A percentile compares a stretch with the other conserved stretches of the same genome.
Conservation (phyloP, 1,284 basidiomycete genomes). For the Trametes polyzona region DNA sequence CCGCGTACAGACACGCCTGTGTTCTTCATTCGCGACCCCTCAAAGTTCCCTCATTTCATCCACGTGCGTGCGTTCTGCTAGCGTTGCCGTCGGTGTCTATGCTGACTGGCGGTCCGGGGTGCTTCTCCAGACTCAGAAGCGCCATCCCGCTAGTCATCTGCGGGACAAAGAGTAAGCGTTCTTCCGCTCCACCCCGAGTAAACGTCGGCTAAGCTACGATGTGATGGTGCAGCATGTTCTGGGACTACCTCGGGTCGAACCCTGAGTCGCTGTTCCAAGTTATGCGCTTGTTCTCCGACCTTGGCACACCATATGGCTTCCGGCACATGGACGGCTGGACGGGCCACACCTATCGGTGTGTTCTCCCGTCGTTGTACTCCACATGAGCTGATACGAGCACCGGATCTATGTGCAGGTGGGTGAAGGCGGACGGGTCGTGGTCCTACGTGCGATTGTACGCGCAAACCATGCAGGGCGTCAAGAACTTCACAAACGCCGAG, state of each 20-base stretch:
- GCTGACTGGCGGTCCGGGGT: background rate
- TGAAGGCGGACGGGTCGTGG: conserved; percentile 83
- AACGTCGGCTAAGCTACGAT: background rate
- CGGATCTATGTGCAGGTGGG: conserved; percentile 54
- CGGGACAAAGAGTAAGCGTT: conserved; percentile 54
- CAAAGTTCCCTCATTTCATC: conserved; percentile 89
- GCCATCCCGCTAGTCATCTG: conserved; percentile 87
- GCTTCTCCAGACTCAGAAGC: conserved; percentile 73
- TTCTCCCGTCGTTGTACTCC: background rate
- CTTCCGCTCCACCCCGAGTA: background rate
- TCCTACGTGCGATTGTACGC: conserved; percentile 81
- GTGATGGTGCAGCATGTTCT: conserved; percentile 26
- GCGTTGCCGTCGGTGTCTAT: background rate
- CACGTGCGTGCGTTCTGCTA: conserved; percentile 46
- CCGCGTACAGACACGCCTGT: conserved; percentile 75
- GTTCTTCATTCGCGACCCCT: conserved; percentile 84
- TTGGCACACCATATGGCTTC: conserved; percentile 87
- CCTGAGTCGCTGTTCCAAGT: conserved; percentile 87
- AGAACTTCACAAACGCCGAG: conserved; percentile 56
- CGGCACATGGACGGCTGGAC: conserved; percentile 87
- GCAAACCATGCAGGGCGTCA: conserved; percentile 30
- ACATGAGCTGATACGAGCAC: background rate
- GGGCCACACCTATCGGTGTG: conserved; percentile 73
- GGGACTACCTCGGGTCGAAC: conserved; percentile 88
- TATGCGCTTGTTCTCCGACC: conserved; percentile 87